These are phyloP conservation scores for Talaromyces nanjingensis DNA, from an alignment of 495 filamentous ascomycete genomes.

Conservation along the genomic window DNA sequence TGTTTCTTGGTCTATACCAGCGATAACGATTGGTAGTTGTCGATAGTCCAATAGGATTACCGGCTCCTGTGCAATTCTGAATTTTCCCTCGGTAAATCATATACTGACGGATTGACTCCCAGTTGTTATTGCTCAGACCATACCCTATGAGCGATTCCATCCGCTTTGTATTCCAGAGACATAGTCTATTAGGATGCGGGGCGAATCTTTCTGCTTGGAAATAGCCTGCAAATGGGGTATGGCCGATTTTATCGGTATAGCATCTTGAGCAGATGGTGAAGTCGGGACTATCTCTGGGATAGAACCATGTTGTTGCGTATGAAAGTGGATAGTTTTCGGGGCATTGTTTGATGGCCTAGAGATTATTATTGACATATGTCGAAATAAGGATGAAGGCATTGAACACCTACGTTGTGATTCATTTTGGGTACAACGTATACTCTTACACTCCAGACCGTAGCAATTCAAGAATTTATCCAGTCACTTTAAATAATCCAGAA, in stretches of 20 bases:
- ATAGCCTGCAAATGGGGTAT: conserved; percentile 9
- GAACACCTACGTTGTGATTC: background rate
- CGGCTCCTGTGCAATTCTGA: conserved; percentile 17
- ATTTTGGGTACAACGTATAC: background rate
- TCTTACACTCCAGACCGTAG: too few species aligned
- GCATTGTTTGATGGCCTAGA: conserved; percentile 6
- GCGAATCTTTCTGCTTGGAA: conserved; percentile 1
- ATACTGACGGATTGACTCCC: conserved; percentile 10
- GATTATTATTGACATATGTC: background rate
- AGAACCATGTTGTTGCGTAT: conserved; percentile 21
- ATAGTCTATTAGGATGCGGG: conserved; percentile 6
- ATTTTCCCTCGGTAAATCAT: conserved; percentile 12
- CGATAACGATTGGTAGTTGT: conserved; percentile 3
- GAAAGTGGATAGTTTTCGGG: background rate
- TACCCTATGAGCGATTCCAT: conserved; percentile 1
- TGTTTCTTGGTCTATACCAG: conserved; percentile 15
- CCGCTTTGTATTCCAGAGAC: conserved; percentile 12
- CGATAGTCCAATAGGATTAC: conserved; percentile 7
- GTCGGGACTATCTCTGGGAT: conserved; percentile 11
- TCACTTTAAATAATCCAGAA: background rate
- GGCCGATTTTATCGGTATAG: conserved; percentile 19
- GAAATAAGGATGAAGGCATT: background rate
- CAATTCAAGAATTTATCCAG: too few species aligned
- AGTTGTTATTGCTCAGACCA: conserved; percentile 1
- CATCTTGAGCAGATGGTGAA: conserved; percentile 22